phyloP scores from a whole-genome alignment of 352 stramenopile genomes.

The Phytophthora citricola region DNA sequence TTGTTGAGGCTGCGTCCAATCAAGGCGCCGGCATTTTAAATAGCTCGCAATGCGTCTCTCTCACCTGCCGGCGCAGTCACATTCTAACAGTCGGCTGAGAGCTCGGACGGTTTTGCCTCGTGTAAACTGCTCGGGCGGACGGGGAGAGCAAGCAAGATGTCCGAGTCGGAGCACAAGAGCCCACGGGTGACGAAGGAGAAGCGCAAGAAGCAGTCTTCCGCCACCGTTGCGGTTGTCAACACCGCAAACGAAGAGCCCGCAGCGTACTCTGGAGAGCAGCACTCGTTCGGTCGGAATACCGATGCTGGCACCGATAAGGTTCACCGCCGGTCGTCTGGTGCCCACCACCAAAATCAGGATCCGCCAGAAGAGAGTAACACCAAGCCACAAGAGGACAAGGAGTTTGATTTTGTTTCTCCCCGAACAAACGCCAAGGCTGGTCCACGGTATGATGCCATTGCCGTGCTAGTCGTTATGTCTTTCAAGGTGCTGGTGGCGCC shows the following conservation, averaged over 20 bases:
- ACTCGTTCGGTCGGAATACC: slow-evolving; percentile 30
- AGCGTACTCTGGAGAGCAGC: slow-evolving; percentile 27
- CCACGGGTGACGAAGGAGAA: slow-evolving; percentile 38
- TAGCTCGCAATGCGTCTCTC: neutral
- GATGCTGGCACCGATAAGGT: slow-evolving; percentile 25
- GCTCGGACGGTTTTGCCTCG: slow-evolving; percentile 4
- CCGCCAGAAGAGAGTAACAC: slow-evolving; percentile 4
- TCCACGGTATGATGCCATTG: slow-evolving; percentile 34
- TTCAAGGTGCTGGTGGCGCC: slow-evolving; percentile 46
- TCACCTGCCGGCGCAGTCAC: neutral
- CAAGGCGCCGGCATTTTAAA: slow-evolving; percentile 16
- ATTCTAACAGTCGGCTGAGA: slow-evolving; percentile 28
- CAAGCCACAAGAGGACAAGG: slow-evolving; percentile 28
- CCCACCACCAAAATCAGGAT: slow-evolving; percentile 20
- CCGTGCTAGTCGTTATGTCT: slow-evolving; percentile 44
- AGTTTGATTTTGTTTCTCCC: slow-evolving; percentile 38
- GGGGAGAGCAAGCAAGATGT: slow-evolving; percentile 23
- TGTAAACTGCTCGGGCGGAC: slow-evolving; percentile 6
- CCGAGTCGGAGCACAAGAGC: slow-evolving; percentile 33
- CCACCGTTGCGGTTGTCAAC: slow-evolving; percentile 43
- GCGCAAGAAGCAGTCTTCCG: slow-evolving; percentile 42
- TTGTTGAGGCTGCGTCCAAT: slow-evolving; percentile 10
- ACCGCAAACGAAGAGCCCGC: slow-evolving; percentile 24
- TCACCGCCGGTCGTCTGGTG: slow-evolving; percentile 23
- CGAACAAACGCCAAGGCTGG: slow-evolving; percentile 24